Evolutionary conservation across 805 yeast species (phyloP).

Genomic region (Ogataea nonfermentans): DNA sequence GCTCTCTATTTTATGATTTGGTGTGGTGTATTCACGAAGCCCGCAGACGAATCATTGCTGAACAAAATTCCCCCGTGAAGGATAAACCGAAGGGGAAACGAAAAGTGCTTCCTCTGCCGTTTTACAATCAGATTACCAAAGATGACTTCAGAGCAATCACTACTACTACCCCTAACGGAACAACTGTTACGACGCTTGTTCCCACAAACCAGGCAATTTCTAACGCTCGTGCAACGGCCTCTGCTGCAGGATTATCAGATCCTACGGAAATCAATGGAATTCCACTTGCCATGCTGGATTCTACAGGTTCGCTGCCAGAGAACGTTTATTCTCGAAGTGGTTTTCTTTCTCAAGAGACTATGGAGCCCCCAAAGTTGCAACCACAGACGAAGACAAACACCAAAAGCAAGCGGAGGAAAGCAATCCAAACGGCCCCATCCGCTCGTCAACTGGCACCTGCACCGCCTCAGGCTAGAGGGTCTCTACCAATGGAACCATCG

Average conservation of each 20-base stretch:
- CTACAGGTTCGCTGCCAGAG: constrained; percentile 63
- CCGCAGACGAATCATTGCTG: constrained; percentile 60
- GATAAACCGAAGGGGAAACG: constrained; percentile 21
- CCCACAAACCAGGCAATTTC: constrained; percentile 79
- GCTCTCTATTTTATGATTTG: constrained; percentile 84
- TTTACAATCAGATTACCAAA: constrained; percentile 84
- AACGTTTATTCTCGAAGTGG: constrained; percentile 4
- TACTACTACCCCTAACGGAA: constrained; percentile 88
- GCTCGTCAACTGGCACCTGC: constrained; percentile 28
- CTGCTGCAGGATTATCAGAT: constrained; percentile 56
- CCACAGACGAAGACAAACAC: constrained; percentile 7
- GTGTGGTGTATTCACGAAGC: constrained; percentile 97
- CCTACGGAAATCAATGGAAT: constrained; percentile 40
- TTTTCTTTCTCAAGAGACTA: background rate
- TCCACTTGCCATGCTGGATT: constrained; percentile 58
- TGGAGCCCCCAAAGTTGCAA: constrained; percentile 7
- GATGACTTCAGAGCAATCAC: constrained; percentile 86
- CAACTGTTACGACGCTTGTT: constrained; percentile 83
- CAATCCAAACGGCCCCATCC: constrained; percentile 27
- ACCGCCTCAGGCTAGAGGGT: constrained; percentile 20
- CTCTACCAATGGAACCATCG: constrained; percentile 10
- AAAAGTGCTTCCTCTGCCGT: constrained; percentile 72
- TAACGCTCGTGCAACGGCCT: constrained; percentile 55
- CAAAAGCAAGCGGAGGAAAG: constrained; percentile 11
- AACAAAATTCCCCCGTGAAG: constrained; percentile 31